These are phyloP conservation scores for Draba incana DNA, from an alignment of 345 rosid species.

Conservation along the genomic window DNA sequence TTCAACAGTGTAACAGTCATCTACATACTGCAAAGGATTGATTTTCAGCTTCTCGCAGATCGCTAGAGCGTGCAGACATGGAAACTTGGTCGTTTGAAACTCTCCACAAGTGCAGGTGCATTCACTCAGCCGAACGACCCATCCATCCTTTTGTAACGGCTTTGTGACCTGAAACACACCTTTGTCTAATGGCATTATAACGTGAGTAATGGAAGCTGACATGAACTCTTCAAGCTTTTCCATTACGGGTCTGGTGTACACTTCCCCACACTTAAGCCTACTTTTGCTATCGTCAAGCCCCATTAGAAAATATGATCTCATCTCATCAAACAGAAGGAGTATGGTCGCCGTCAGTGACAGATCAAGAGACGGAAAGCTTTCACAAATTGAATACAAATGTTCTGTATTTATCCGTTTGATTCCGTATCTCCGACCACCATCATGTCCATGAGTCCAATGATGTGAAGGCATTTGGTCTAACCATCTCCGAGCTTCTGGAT, in stretches of 20 bases:
- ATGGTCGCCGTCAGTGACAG: no score
- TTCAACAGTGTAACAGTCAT: not conserved
- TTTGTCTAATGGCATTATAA: no score
- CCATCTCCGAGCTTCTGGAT: constrained; percentile 11
- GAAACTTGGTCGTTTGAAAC: not conserved
- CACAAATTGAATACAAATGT: not conserved
- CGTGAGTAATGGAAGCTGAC: no score
- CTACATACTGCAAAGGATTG: constrained; percentile 30
- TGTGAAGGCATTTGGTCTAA: constrained; percentile 8
- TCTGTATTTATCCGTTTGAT: not conserved
- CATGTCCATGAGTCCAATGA: constrained; percentile 29
- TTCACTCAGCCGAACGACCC: no score
- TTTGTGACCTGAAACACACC: no score
- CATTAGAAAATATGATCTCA: no score
- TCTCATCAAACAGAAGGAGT: no score
- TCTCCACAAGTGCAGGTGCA: constrained; percentile 26
- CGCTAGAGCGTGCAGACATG: constrained; percentile 20
- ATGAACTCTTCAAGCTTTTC: not conserved
- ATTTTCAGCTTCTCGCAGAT: constrained; percentile 27
- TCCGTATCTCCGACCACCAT: constrained; percentile 15
- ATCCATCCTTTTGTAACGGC: no score
- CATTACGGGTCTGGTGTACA: no score
- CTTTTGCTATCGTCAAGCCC: no score
- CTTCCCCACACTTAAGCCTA: no score
- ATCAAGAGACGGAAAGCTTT: not conserved